Percentiles rank a stretch among this genome's conserved stretches.
Evolutionary conservation across 139 green algal species (phyloP).

Genomic region (Chlorella sp.): DNA sequence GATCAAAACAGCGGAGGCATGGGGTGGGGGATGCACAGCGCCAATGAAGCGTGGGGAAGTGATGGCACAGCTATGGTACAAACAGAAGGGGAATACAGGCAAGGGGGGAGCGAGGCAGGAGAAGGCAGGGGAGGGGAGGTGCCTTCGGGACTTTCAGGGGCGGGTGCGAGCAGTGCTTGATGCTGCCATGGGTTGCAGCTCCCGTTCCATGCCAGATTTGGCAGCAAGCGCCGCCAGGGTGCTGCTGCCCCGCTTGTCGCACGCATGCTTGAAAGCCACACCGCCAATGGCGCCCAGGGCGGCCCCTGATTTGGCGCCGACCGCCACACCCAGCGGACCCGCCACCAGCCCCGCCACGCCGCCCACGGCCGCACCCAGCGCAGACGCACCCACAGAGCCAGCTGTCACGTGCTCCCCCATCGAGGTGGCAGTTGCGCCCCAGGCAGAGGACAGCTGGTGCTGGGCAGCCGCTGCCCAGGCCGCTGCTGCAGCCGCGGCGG

Average conservation of each 20-base stretch:
- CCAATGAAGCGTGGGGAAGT: neutral
- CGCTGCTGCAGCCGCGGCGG: neutral
- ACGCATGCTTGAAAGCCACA: neutral
- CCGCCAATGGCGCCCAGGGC: conserved; percentile 14
- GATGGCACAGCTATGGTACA: neutral
- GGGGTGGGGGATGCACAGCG: neutral
- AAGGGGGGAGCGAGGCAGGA: neutral
- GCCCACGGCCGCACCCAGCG: conserved; percentile 23
- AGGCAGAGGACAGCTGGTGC: conserved; percentile 3
- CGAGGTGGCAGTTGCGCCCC: neutral
- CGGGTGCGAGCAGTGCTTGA: neutral
- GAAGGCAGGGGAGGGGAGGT: too few species aligned
- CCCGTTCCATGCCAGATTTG: neutral
- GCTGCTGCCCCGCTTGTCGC: neutral
- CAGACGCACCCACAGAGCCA: neutral
- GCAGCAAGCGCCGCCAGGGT: neutral
- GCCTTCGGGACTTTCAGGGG: too few species aligned
- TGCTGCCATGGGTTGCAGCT: conserved; percentile 6
- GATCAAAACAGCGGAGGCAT: neutral
- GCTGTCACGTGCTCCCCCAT: neutral
- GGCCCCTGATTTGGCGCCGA: conserved; percentile 27
- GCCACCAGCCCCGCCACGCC: conserved; percentile 26
- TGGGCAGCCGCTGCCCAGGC: conserved; percentile 4
- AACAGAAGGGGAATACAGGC: neutral
- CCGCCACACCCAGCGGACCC: conserved; percentile 28